Evolutionary conservation across 106 monocot genomes (phyloP).

Genomic region (Dendrobium catenatum): DNA sequence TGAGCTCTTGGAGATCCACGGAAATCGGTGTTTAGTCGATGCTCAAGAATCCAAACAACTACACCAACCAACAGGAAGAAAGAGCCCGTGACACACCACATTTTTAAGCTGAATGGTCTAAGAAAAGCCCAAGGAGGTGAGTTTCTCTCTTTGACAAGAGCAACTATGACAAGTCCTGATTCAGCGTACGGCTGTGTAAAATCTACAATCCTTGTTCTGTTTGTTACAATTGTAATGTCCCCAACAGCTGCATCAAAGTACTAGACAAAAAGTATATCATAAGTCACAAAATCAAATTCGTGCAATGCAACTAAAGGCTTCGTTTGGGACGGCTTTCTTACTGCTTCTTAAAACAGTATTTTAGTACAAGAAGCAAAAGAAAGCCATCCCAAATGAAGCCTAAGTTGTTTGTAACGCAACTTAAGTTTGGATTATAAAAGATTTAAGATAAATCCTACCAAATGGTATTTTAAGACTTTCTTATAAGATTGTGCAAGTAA

Average conservation of each 20-base stretch:
- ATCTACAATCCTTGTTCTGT: slow-evolving; percentile 50
- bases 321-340: background rate
- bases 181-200: slow-evolving; percentile 67
- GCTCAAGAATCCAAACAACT: slow-evolving; percentile 69
- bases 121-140: slow-evolving; percentile 63
- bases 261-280: slow-evolving; percentile 13
- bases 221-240: slow-evolving; percentile 58
- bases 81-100: slow-evolving; percentile 54
- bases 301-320: background rate
- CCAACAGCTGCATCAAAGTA: slow-evolving; percentile 59
- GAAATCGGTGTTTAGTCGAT: slow-evolving; percentile 37
- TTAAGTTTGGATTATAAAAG: background rate
- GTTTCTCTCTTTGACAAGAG: slow-evolving; percentile 22
- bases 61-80: slow-evolving; percentile 46
- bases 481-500: background rate
- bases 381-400: too few relatives aligned
- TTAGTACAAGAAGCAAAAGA: too few relatives aligned
- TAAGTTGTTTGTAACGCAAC: too few relatives aligned
- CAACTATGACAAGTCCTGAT: slow-evolving; percentile 53
- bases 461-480: background rate
- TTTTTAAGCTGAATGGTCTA: slow-evolving; percentile 44
- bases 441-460: background rate
- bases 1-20: slow-evolving; percentile 42
- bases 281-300: background rate
- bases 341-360: too few relatives aligned